These are phyloP conservation scores for Dryas octopetala DNA, from an alignment of 306 rosid genomes.

Conservation along the genomic window DNA sequence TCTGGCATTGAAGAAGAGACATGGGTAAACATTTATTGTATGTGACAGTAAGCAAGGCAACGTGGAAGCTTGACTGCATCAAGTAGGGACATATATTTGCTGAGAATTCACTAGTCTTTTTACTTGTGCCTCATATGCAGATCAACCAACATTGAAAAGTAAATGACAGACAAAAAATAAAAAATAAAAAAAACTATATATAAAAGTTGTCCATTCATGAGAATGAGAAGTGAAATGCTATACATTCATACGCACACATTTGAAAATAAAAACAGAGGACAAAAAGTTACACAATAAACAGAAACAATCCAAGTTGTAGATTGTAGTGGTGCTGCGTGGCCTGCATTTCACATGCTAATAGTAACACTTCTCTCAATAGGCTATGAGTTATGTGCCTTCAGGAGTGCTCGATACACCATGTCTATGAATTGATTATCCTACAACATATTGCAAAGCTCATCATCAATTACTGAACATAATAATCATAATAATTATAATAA, in stretches of 20 bases:
- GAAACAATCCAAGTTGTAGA: not conserved
- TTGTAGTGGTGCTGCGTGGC: not conserved
- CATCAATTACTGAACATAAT: conserved; percentile 3
- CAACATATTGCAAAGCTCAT: not conserved
- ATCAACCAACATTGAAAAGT: not conserved
- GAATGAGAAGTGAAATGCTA: not conserved
- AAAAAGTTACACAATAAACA: not conserved
- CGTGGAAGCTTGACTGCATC: no score
- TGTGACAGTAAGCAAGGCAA: no score
- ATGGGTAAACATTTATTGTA: no score
- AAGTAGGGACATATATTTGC: no score
- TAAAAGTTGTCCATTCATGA: not conserved
- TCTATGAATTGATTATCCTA: conserved; percentile 89
- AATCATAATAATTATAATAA: not conserved
- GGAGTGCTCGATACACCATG: conserved; percentile 61
- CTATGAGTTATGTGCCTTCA: conserved; percentile 50
- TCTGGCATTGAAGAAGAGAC: no score
- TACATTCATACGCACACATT: conserved; percentile 2
- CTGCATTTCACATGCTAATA: not conserved
- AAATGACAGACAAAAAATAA: not conserved
- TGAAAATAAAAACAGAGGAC: not conserved
- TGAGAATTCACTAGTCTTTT: no score
- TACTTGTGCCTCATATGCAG: no score
- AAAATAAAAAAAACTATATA: not conserved
- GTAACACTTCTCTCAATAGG: not conserved